These are phyloP conservation scores for Rubus idaeus DNA, from an alignment of 306 rosid genomes.

Conservation along the genomic window DNA sequence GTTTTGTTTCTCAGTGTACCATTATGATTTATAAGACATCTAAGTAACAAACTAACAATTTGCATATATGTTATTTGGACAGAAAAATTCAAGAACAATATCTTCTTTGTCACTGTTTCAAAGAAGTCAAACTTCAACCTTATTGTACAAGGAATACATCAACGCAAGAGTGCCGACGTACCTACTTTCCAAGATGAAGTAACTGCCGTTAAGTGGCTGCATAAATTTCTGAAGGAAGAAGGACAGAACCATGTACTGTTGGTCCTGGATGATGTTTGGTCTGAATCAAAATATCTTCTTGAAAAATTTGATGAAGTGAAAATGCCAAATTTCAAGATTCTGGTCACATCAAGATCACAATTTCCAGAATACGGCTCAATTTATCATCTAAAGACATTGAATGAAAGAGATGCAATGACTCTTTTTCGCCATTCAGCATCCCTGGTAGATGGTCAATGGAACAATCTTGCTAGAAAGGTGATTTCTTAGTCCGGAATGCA, in stretches of 20 bases:
- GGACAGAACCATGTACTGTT: slow-evolving; percentile 33
- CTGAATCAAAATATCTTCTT: slow-evolving; percentile 37
- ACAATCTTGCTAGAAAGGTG: slow-evolving; percentile 20
- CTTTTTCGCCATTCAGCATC: slow-evolving; percentile 48
- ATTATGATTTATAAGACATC: no score
- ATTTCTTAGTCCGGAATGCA: slow-evolving; percentile 12
- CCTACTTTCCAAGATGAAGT: slow-evolving; percentile 37
- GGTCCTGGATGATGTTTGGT: slow-evolving; percentile 65
- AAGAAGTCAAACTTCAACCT: slow-evolving; percentile 35
- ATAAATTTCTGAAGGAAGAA: slow-evolving; percentile 29
- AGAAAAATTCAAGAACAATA: slow-evolving; percentile 49
- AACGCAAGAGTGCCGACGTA: slow-evolving; percentile 15
- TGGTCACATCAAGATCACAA: slow-evolving; percentile 58
- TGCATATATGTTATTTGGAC: slow-evolving; percentile 16
- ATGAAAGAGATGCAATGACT: slow-evolving; percentile 35
- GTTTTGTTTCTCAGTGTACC: no score
- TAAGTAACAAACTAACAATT: no score
- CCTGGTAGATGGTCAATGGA: slow-evolving; percentile 22
- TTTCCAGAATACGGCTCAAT: slow-evolving; percentile 34
- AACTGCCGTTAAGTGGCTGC: slow-evolving; percentile 31
- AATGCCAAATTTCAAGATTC: slow-evolving; percentile 40
- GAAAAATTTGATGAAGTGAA: slow-evolving; percentile 39
- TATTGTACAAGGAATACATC: slow-evolving; percentile 35
- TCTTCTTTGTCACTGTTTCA: slow-evolving; percentile 45
- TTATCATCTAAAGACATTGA: slow-evolving; percentile 34